phyloP scores from a whole-genome alignment of 108 stramenopile species.

The Parmales sp. region DNA sequence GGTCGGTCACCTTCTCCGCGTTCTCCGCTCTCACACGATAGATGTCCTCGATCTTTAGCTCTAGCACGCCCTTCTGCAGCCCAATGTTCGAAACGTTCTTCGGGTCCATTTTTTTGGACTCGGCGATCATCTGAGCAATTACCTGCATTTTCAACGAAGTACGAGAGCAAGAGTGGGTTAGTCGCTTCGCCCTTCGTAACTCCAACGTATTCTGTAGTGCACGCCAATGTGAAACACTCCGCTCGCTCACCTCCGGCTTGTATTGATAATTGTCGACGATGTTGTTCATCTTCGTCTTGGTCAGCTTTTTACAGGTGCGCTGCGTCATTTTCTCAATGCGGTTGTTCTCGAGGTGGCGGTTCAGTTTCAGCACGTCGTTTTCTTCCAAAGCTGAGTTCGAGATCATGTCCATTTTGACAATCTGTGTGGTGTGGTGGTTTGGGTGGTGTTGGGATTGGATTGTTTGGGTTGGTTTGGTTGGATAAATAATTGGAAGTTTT shows the following conservation, averaged over 20 bases:
- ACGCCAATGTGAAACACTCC: conserved; percentile 55
- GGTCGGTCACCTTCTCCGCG: conserved; percentile 38
- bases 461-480: neutral
- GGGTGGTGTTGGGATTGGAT: conserved; percentile 27
- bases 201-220: conserved; percentile 59
- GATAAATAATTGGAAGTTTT: neutral
- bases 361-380: conserved; percentile 54
- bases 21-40: conserved; percentile 26
- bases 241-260: conserved; percentile 67
- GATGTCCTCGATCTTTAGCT: conserved; percentile 20
- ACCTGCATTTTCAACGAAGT: no score
- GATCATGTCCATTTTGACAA: conserved; percentile 60
- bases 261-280: conserved; percentile 69
- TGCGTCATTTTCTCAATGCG: conserved; percentile 26
- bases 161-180: no score
- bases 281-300: conserved; percentile 56
- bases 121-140: conserved; percentile 38
- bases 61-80: conserved; percentile 31
- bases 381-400: conserved; percentile 58
- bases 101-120: conserved; percentile 37
- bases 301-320: conserved; percentile 27
- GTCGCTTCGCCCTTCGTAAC: no score
- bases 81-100: conserved; percentile 42
- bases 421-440: conserved; percentile 45
- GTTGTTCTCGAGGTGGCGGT: conserved; percentile 41